Percentiles rank a stretch among this genome's conserved stretches.
Conservation (phyloP, 2,329 filamentous ascomycete genomes). For the Elsinoe australis region DNA sequence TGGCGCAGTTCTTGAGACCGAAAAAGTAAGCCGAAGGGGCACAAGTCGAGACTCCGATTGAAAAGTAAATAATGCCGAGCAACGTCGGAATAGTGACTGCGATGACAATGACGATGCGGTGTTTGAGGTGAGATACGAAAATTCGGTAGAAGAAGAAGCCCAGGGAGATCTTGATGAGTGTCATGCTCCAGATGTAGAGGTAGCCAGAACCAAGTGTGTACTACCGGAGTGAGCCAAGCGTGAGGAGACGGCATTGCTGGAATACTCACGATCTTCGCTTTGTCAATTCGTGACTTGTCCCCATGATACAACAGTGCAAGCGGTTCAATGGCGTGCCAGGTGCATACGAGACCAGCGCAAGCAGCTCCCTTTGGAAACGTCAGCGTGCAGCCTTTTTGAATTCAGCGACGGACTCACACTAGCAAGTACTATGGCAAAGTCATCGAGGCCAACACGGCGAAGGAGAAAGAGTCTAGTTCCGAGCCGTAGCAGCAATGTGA, state of each 20-base stretch:
- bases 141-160: conserved; percentile 45
- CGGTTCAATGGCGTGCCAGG: conserved; percentile 1
- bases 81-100: conserved; percentile 37
- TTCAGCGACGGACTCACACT: neutral
- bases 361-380: neutral
- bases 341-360: neutral
- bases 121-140: conserved; percentile 34
- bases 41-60: conserved; percentile 45
- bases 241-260: neutral
- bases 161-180: conserved; percentile 43
- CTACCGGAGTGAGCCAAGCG: neutral
- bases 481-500: neutral
- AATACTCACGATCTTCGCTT: neutral
- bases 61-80: conserved; percentile 41
- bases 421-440: neutral
- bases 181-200: conserved; percentile 40
- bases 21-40: conserved; percentile 40
- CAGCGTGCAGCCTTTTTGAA: neutral
- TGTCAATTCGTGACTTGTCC: neutral
- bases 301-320: neutral
- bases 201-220: neutral
- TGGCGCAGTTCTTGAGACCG: conserved; percentile 22
- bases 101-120: conserved; percentile 37
- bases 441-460: neutral
- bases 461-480: neutral